Percentiles rank a stretch among this genome's conserved stretches.
Conservation (phyloP, 2,329 filamentous ascomycete genomes). For the Pseudogymnoascus destructans region DNA sequence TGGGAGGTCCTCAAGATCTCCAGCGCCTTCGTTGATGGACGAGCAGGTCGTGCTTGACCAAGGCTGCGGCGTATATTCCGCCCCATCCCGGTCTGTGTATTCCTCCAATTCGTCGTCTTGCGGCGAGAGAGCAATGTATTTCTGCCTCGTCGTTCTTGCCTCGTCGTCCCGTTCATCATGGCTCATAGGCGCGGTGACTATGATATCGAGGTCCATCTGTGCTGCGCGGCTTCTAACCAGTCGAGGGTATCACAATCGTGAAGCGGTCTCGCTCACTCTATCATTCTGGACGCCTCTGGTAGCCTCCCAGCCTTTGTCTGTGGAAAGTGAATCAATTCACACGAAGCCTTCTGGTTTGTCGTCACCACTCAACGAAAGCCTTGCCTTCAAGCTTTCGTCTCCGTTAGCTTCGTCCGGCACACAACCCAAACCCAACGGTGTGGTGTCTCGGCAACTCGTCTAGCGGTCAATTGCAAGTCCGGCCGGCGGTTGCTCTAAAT, state of each 20-base stretch:
- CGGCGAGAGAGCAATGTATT: not conserved
- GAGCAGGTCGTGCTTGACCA: not conserved
- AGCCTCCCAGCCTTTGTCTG: not conserved
- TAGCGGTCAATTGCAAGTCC: not conserved
- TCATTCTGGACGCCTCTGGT: not conserved
- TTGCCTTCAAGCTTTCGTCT: not conserved
- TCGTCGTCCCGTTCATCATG: not conserved
- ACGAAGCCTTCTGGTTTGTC: not conserved
- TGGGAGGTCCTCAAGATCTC: not conserved
- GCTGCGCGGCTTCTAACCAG: not conserved
- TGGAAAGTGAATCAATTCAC: not conserved
- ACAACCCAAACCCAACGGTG: not conserved
- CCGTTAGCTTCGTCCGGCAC: not conserved
- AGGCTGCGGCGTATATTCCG: not conserved
- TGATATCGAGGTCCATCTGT: conserved; percentile 5
- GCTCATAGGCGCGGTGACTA: not conserved
- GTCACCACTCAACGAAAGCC: not conserved
- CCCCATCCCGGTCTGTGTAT: not conserved
- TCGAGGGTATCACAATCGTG: not conserved
- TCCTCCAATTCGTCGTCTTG: not conserved
- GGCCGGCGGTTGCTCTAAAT: conserved; percentile 1
- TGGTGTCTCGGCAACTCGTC: not conserved
- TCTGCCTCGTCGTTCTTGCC: not conserved
- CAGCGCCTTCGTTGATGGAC: not conserved
- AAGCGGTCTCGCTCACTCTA: not conserved